Evolutionary conservation across 192 early-diverging fungal genomes (phyloP).

Genomic region (Backusella luteola): DNA sequence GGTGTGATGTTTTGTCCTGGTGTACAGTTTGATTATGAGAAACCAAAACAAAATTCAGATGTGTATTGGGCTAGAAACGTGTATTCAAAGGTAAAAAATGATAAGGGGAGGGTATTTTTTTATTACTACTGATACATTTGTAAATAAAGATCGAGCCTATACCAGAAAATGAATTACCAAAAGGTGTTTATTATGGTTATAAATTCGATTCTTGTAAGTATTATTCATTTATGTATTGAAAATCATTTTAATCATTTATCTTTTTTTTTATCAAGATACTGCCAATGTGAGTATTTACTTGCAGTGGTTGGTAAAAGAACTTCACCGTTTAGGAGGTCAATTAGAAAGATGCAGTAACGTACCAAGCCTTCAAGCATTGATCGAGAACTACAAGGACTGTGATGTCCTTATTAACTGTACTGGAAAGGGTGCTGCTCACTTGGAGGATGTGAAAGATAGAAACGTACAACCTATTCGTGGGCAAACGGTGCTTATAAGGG

Average conservation of each 20-base stretch:
- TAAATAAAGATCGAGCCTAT: neutral
- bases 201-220: constrained; percentile 29
- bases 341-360: constrained; percentile 36
- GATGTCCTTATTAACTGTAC: constrained; percentile 75
- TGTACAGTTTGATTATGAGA: constrained; percentile 34
- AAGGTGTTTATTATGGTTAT: constrained; percentile 11
- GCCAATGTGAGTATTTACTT: constrained; percentile 72
- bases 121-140: neutral
- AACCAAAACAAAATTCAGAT: constrained; percentile 14
- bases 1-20: constrained; percentile 37
- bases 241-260: too few species aligned
- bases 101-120: neutral
- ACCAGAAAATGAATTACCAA: constrained; percentile 23
- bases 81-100: constrained; percentile 41
- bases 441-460: constrained; percentile 76
- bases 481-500: constrained; percentile 74
- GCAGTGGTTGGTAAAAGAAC: constrained; percentile 54
- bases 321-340: constrained; percentile 56
- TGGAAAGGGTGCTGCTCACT: constrained; percentile 59
- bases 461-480: constrained; percentile 73
- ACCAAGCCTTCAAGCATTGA: constrained; percentile 46
- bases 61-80: constrained; percentile 44
- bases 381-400: constrained; percentile 37
- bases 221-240: neutral
- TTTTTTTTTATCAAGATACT: constrained; percentile 38